A percentile compares a stretch with the other conserved stretches of the same genome.
phyloP scores from a whole-genome alignment of 106 monocot genomes.

The Triglochin maritima region DNA sequence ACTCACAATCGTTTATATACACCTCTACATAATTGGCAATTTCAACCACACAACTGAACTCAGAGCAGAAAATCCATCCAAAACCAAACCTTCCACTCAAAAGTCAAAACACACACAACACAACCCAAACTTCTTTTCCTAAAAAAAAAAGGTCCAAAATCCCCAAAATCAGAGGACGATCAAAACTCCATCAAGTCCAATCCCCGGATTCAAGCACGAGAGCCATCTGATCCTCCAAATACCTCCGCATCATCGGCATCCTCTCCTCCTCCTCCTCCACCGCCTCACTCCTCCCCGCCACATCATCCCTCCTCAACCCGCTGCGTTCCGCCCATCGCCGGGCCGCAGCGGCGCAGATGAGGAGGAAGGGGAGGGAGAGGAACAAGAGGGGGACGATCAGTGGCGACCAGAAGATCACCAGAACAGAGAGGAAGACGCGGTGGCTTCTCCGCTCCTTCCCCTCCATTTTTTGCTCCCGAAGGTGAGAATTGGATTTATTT shows the following conservation, averaged over 20 bases:
- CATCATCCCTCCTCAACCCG: background rate
- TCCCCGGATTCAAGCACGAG: background rate
- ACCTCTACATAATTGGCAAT: too few species aligned
- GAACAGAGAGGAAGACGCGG: background rate
- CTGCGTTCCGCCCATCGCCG: background rate
- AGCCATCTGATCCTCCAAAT: slow-evolving; percentile 8
- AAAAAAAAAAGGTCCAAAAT: background rate
- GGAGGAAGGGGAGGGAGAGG: slow-evolving; percentile 10
- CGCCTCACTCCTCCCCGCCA: too few species aligned
- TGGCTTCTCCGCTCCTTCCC: background rate
- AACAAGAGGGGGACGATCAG: slow-evolving; percentile 6
- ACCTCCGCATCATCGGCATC: slow-evolving; percentile 1
- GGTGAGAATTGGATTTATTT: background rate
- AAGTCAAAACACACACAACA: background rate
- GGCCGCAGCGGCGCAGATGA: slow-evolving; percentile 1
- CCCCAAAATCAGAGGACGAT: background rate
- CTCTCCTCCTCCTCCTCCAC: background rate
- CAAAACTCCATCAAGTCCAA: background rate
- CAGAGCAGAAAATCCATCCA: background rate
- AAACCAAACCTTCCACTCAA: background rate
- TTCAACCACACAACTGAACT: too few species aligned
- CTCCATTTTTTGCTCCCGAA: background rate
- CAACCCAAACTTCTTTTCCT: background rate
- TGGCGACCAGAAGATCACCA: slow-evolving; percentile 1
- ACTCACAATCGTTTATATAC: too few species aligned